Evolutionary conservation across 2,329 filamentous ascomycete species (phyloP).

Genomic region (Ilyonectria destructans): DNA sequence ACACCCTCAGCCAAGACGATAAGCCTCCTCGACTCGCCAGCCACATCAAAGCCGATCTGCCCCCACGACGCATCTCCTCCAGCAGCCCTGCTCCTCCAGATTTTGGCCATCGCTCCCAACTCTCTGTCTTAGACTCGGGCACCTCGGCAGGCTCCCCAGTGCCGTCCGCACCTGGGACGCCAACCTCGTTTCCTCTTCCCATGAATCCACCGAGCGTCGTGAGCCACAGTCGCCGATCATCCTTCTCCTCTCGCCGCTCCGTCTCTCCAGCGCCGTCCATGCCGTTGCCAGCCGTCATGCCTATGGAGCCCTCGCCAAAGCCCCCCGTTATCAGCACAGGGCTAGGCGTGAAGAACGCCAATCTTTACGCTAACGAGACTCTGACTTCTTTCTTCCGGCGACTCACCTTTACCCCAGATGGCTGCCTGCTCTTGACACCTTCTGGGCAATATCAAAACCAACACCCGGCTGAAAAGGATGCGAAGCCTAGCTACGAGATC

Average conservation of each 20-base stretch:
- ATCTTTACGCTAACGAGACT: conserved; percentile 96
- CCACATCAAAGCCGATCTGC: conserved; percentile 88
- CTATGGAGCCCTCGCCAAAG: conserved; percentile 90
- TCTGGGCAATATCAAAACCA: conserved; percentile 95
- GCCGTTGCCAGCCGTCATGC: conserved; percentile 95
- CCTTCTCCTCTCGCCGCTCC: conserved; percentile 90
- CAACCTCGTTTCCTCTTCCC: conserved; percentile 87
- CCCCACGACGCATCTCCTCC: conserved; percentile 89
- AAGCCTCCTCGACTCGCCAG: conserved; percentile 87
- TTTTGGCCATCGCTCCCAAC: conserved; percentile 76
- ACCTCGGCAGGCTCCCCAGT: conserved; percentile 83
- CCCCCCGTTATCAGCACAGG: conserved; percentile 72
- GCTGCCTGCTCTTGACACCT: conserved; percentile 92
- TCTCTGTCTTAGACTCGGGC: conserved; percentile 69
- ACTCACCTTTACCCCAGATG: conserved; percentile 94
- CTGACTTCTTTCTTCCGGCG: conserved; percentile 97
- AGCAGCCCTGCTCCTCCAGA: conserved; percentile 94
- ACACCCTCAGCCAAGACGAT: conserved; percentile 79
- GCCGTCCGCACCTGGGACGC: conserved; percentile 93
- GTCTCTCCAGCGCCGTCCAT: conserved; percentile 94
- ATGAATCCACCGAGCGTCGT: conserved; percentile 96
- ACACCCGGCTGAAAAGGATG: conserved; percentile 75
- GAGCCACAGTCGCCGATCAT: conserved; percentile 94
- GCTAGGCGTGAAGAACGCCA: conserved; percentile 84
- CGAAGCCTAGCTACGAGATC: conserved; percentile 86